Base-by-base conservation (phyloP, 2,329 filamentous ascomycete species). In the Colletotrichum musae region DNA sequence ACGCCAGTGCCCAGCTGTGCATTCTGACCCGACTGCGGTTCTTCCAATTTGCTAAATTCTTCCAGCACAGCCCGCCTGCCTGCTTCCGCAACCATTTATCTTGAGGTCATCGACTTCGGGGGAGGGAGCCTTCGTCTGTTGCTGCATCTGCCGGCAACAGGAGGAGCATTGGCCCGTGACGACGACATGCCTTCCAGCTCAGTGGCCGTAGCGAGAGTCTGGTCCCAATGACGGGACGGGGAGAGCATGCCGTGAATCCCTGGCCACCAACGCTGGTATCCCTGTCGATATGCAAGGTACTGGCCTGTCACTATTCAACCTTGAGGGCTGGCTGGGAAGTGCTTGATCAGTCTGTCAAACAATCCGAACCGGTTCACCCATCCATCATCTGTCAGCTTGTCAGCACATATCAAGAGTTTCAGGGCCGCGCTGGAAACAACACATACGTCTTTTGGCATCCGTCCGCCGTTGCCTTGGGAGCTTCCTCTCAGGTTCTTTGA, bases 201-300 rank as follows among this genome's bases (percentile, higher is more conserved):
- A 12, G 16, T 52, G 45, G 12, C 12, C 16, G 52, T 43, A 51
- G 16, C 41, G 24, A 43, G 15, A 58, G 45, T 63, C 64, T n/a
- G 18, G 28, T 21, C 21, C 32, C 43, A 13, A 51, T 39, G 16
- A 18, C 47, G 41, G 13, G 41, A 43, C 41, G 41, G 41, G 32
- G 58, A 24, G 32, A 43, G 21, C 36, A 36, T 51, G 59, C 47
- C 60, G 41, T 47, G 28, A 45, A 64, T 68, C 59, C 59, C 65
- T 26, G 53, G 39, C 47, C 6, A 13, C 41, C 10, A 28, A 5
- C 45, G 28, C 45, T 41, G n/a, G 39, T 7, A 43, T 51, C 65
- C 65, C 54, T 68, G 65, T 59, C 41, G 4, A 39, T 48, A 56
- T 68, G 65, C 65, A 68, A 59, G 61, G 65, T 45, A 65, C 61